Base-by-base conservation (phyloP, 768 basidiomycete genomes). In the Pleurotus sapidus region DNA sequence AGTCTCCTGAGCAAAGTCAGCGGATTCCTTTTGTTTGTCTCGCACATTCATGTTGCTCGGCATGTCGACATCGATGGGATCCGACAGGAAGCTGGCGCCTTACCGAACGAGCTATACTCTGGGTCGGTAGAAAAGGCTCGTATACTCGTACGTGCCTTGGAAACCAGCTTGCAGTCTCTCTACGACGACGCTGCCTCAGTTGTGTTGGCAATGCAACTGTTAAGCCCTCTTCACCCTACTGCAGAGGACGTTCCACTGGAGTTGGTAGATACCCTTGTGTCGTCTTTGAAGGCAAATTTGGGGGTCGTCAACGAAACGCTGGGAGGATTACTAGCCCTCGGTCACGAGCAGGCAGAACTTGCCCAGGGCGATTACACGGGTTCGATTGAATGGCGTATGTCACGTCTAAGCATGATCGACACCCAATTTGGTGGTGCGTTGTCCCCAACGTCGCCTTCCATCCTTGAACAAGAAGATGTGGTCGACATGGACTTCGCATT, bases 51-150 rank as follows among this genome's bases (percentile, higher is more conserved):
- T 68, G 70, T 95, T 54, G 91, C 91, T 17, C 82, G 84, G 27
- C 84, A 87, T 67, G 84, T 95, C 59, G 94, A 95, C 66, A 83
- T 95, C 57, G 90, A 93, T 62, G 89, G 88, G 14, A 79, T 89
- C 59, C 77, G 76, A 24, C 76, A 80, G 59, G 79, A 83, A 11
- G 20, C 51, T 25, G 72, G 76, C 1, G 74, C 72, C 8, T 65
- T 75, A 12, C 68, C 77, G 5, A 81, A 82, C 61, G 74, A 80
- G 17, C 66, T 75, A 34, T 93, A 91, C 65, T 66, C 76, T 12
- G 79, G 84, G 60, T 84, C 84, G 17, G 87, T 94, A 2, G 84
- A 85, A 46, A 84, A 78, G 57, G 93, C 90, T 17, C 79, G 88
- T 27, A 63, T 75, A 7, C 78, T 91, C 18, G 79, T 91, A 17